Base-by-base conservation (phyloP, 495 filamentous ascomycete genomes). In the Podospora australis region DNA sequence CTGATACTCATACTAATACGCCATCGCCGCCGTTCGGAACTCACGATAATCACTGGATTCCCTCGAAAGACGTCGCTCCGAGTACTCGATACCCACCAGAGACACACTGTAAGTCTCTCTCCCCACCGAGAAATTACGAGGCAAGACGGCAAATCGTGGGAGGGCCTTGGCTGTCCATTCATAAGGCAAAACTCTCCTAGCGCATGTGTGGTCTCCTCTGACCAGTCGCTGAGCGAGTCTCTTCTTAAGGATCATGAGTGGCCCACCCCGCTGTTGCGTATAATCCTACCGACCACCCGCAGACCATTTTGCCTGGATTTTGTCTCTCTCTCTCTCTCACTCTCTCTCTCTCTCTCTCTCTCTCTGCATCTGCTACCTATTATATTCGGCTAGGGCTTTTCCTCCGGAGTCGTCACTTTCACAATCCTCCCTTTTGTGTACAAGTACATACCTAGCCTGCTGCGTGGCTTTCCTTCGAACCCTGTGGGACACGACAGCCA, bases 191-290 rank as follows among this genome's bases (percentile, higher is more conserved):
- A 23, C 44, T 28, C 44, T 35, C 39, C 46, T 57, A 54, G 57
- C 57, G 55, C 53, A 55, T 50, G 40, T 48, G 32, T 52, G 48
- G 46, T 6, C 20, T 24, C 40, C 52, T 46, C 50, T 51, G 57
- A 59, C 70, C 69, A 72, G 63, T 71, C 62, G 67, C 42, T 63
- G 62, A 53, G 54, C 63, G 56, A 65, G 61, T 48, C 57, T 59
- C 50, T 43, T 51, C 49, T 46, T 54, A 46, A 59, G 57, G 57
- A 57, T 59, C 44, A 55, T 69, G 59, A 70, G 59, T 74, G 70
- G 67, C 64, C 58, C 56, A 54, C 48, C 61, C 52, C 57, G 54
- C 53, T 62, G 59, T 63, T 56, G 56, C 58, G 49, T 58, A 66
- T 49, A 61, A 63, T 61, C 60, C 54, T 57, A 67, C 66, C 62